phyloP scores from a whole-genome alignment of 805 yeast genomes.

The Monosporozyma servazzii region DNA sequence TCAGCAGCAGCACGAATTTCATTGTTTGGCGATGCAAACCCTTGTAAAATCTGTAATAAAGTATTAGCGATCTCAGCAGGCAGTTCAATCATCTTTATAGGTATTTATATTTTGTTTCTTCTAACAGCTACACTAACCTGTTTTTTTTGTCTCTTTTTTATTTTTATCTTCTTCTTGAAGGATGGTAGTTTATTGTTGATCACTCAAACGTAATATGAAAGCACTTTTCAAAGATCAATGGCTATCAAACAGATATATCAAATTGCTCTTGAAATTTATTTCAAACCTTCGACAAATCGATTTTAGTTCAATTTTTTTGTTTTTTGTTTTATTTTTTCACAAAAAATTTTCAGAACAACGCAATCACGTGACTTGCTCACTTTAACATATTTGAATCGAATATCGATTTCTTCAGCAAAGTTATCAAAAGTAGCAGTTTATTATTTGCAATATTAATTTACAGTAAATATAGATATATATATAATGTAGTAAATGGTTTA shows the following conservation, averaged over 20 bases:
- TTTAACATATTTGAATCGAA: not conserved
- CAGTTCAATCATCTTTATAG: slow-evolving; percentile 32
- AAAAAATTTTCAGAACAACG: not conserved
- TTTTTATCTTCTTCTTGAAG: not conserved
- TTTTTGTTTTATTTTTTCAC: not conserved
- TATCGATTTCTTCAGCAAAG: not conserved
- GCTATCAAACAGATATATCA: not conserved
- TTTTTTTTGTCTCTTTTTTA: not conserved
- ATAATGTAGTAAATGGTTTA: not conserved
- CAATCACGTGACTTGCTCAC: not conserved
- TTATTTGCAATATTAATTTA: not conserved
- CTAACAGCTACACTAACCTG: not conserved
- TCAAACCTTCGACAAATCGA: not conserved
- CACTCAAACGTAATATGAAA: not conserved
- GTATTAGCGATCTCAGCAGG: slow-evolving; percentile 53
- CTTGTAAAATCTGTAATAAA: slow-evolving; percentile 48
- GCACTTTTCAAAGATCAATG: not conserved
- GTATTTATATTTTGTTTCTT: not conserved
- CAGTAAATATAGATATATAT: slow-evolving; percentile 1
- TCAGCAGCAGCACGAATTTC: slow-evolving; percentile 71
- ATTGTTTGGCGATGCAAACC: slow-evolving; percentile 75
- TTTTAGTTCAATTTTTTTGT: not conserved
- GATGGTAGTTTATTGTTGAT: not conserved
- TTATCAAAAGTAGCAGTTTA: not conserved
- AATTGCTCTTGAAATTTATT: not conserved